These are phyloP conservation scores for Syzygium malaccense DNA, from an alignment of 441 rosid genomes.

Conservation along the genomic window DNA sequence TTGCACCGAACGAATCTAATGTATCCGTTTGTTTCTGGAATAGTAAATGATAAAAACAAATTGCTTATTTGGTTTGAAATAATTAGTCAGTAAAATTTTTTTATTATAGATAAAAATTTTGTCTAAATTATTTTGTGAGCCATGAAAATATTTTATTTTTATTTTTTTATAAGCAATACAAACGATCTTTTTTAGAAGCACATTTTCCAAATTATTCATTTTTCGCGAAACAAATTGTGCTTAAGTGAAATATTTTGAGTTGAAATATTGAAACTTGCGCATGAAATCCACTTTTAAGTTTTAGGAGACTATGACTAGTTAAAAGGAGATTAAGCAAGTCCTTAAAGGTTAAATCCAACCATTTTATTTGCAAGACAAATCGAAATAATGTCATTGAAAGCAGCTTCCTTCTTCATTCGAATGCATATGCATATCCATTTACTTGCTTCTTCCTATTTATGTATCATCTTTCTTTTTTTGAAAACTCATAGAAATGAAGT, in stretches of 20 bases:
- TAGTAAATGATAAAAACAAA: too few relatives aligned
- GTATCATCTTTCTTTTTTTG: not conserved
- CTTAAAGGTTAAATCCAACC: not conserved
- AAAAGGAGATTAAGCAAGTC: not conserved
- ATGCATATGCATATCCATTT: not conserved
- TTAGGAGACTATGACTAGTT: not conserved
- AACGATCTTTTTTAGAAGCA: too few relatives aligned
- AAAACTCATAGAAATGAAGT: not conserved
- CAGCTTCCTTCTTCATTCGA: not conserved
- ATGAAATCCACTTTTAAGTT: not conserved
- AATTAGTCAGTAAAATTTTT: too few relatives aligned
- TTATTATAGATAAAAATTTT: too few relatives aligned
- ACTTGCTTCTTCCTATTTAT: not conserved
- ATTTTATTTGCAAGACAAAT: not conserved
- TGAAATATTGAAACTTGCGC: not conserved
- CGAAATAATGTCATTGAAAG: not conserved
- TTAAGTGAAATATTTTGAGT: not conserved
- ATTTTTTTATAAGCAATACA: too few relatives aligned
- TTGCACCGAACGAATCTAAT: not conserved
- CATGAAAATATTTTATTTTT: too few relatives aligned
- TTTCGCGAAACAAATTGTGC: too few relatives aligned
- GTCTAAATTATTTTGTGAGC: too few relatives aligned
- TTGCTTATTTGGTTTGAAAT: too few relatives aligned
- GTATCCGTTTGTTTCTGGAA: not conserved
- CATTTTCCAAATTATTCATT: too few relatives aligned